Base-by-base conservation (phyloP, 768 basidiomycete species). In the Dioszegia aurantiaca region DNA sequence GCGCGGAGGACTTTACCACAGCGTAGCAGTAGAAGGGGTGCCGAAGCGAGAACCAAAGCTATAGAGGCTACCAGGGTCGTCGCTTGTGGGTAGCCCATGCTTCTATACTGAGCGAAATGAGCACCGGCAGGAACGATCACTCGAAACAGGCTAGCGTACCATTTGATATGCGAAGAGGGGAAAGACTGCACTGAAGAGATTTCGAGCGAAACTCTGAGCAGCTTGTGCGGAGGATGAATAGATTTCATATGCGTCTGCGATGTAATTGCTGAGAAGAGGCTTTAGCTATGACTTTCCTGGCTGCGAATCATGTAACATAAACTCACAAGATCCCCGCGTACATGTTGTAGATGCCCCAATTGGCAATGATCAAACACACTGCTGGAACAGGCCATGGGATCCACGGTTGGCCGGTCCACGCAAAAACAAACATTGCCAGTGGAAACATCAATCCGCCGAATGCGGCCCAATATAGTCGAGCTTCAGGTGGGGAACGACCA, bases 151-250 rank as follows among this genome's bases (percentile, higher is more conserved):
- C n/a, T 17, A 26, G n/a, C 12, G 44, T 21, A 74, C 72, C 64
- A 75, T 61, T 10, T 61, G 54, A 9, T 56, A 37, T 0, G 57
- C 69, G 40, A 74, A 74, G 6, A 74, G 59, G 4, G 74, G 74
- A 41, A 72, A 68, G 17, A 64, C 23, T 0, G 53, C 74, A 3
- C 60, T 60, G 17, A 58, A 42, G 3, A 76, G 28, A 53, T 76
- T 76, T 11, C 65, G 43, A 3, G 48, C 57, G 24, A 62, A 71
- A 47, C 56, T 58, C 27, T 75, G 73, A 14, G 71, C 67, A 0
- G 74, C 72, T 53, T 76, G 74, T 1, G 74, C 74, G 17, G 68
- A 70, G 1, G 67, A 69, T 3, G 68, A 70, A 51, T 72, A 74
- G 0, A 63, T 62, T 57, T 76, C 74, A 54, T 76, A 76, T 3